A percentile compares a stretch with the other conserved stretches of the same genome.
These are phyloP conservation scores for Avena eriantha DNA, from an alignment of 176 grass and related monocot genomes.

Conservation along the genomic window DNA sequence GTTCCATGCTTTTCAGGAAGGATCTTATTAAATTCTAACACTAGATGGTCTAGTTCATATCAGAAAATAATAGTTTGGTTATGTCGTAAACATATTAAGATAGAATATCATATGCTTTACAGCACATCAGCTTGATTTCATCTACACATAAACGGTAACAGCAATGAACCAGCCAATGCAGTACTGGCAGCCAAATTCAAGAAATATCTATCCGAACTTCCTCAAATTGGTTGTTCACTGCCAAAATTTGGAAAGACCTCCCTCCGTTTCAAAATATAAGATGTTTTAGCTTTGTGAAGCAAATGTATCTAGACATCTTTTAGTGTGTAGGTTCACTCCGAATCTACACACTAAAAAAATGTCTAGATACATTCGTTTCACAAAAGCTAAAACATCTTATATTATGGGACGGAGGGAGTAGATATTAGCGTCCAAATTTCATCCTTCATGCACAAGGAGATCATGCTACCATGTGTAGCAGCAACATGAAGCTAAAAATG, in stretches of 20 bases:
- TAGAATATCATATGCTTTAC: background rate
- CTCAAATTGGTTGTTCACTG: background rate
- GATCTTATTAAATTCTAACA: background rate
- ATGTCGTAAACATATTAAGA: constrained; percentile 14
- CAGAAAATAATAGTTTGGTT: background rate
- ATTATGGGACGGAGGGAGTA: background rate
- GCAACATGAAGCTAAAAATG: background rate
- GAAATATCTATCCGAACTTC: background rate
- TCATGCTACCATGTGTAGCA: background rate
- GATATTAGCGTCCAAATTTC: background rate
- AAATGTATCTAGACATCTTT: no score
- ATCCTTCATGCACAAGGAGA: background rate
- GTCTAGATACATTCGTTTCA: no score
- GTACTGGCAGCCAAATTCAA: background rate
- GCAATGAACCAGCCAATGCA: constrained; percentile 8
- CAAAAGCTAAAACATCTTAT: no score
- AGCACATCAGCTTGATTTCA: background rate
- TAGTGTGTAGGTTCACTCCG: no score
- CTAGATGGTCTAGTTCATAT: background rate
- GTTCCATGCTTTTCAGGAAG: background rate
- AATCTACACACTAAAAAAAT: no score
- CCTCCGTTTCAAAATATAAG: no score
- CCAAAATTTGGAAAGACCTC: background rate
- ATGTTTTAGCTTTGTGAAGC: no score
- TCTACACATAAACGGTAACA: background rate